Percentiles rank a stretch among this genome's conserved stretches.
These are phyloP conservation scores for Berberis vulgaris DNA, from an alignment of 164 flowering plant genomes.

Conservation along the genomic window DNA sequence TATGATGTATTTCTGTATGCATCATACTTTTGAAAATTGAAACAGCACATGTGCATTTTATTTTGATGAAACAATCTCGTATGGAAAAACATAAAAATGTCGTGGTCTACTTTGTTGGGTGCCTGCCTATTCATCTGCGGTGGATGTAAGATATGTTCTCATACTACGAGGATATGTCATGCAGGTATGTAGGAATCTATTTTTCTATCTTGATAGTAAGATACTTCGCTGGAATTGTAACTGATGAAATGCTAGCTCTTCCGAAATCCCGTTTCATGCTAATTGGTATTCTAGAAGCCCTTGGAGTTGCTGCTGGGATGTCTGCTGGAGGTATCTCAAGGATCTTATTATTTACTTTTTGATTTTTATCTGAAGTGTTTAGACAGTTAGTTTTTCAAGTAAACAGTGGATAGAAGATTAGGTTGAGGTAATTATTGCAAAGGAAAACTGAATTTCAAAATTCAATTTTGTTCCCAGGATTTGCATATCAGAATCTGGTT, in stretches of 20 bases:
- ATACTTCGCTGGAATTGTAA: conserved; percentile 52
- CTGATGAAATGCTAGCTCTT: conserved; percentile 58
- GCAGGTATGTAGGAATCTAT: conserved; percentile 72
- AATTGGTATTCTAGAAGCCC: conserved; percentile 75
- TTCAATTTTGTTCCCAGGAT: too few species aligned
- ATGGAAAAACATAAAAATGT: too few species aligned
- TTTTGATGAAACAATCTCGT: too few species aligned
- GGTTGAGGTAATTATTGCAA: not conserved
- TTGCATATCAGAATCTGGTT: too few species aligned
- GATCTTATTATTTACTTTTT: not conserved
- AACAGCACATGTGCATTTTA: too few species aligned
- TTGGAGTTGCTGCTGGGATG: conserved; percentile 80
- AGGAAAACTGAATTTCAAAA: too few species aligned
- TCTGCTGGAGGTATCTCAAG: conserved; percentile 56
- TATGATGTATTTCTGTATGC: too few species aligned
- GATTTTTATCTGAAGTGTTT: not conserved
- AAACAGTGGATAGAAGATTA: not conserved
- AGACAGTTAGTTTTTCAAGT: too few species aligned
- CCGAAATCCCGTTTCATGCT: conserved; percentile 54
- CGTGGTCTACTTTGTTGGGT: too few species aligned
- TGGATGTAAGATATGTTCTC: too few species aligned
- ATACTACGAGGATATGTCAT: not conserved
- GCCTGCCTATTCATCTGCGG: too few species aligned
- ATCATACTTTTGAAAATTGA: too few species aligned
- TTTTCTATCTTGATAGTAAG: conserved; percentile 45